Base-by-base conservation (phyloP, 2,329 filamentous ascomycete genomes). In the Metarhizium album region DNA sequence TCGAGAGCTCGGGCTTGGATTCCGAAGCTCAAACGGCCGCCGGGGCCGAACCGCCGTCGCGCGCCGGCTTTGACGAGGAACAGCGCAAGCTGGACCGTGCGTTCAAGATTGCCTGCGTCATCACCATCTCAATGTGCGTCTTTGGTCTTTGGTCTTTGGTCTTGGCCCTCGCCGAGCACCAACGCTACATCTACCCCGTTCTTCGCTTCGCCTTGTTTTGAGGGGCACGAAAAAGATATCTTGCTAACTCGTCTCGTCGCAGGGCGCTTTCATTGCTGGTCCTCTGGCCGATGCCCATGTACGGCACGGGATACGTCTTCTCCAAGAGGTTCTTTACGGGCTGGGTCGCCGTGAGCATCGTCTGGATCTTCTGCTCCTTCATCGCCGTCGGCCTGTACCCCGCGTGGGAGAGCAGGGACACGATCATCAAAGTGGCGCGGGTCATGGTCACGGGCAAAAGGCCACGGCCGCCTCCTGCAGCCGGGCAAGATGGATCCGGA, bases 211-310 rank as follows among this genome's bases (percentile, higher is more conserved):
- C n/a, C n/a, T n/a, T n/a, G n/a, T n/a, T n/a, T n/a, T n/a, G n/a
- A n/a, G n/a, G n/a, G n/a, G n/a, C n/a, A n/a, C n/a, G n/a, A 27
- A 4, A n/a, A 1, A 18, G 8, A 33, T 8, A n/a, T 14, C 35
- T 14, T 27, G 35, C 49, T 50, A 18, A 46, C 37, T 11, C 33
- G 14, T 29, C 6, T 11, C 33, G 11, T 11, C 18, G 42, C 46
- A 63, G 56, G 70, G 86, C 87, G 0, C 54, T 95, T 0, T 75
- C 80, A 0, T 73, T 95, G 51, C 71, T 95, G 0, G 74, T 95
- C 2, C 76, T 95, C 16, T 95, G 90, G 89, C 90, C 90, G 0
- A 91, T 95, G 78, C 90, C 90, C 1, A 83, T 95, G 81, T 95
- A 93, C 62, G 90, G 88, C 11, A 76, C 76, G 0, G 79, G 79